Conservation (phyloP, 148 eudicot species). For the Gaultheria prostrata region DNA sequence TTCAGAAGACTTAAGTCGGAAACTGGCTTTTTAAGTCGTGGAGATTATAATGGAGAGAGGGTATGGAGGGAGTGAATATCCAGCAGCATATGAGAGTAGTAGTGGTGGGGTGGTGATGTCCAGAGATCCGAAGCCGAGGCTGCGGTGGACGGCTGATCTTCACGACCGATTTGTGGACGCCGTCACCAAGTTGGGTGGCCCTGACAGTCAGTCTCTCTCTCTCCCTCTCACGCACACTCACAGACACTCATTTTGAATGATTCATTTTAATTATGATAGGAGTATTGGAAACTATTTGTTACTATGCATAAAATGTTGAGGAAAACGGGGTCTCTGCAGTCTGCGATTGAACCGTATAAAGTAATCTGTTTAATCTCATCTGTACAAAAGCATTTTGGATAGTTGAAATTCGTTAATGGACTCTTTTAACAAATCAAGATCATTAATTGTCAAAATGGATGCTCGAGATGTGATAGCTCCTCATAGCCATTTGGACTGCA, state of each 20-base stretch:
- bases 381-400: background rate
- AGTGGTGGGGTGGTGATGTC: constrained; percentile 38
- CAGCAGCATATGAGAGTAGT: constrained; percentile 18
- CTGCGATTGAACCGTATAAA: background rate
- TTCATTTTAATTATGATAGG: background rate
- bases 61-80: constrained; percentile 18
- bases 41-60: constrained; percentile 21
- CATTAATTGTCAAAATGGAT: no score
- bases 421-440: no score
- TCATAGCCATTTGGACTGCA: no score
- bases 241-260: background rate
- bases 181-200: constrained; percentile 76
- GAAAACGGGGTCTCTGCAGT: background rate
- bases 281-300: background rate
- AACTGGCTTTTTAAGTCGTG: background rate
- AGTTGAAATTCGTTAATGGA: background rate
- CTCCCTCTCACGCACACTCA: background rate
- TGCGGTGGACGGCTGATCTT: constrained; percentile 78
- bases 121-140: constrained; percentile 64
- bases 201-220: constrained; percentile 51
- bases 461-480: no score
- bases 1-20: no score
- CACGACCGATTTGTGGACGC: constrained; percentile 76
- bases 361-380: background rate
- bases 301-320: background rate